Base-by-base conservation (phyloP, 306 rosid species). In the Sicyos baderoa region DNA sequence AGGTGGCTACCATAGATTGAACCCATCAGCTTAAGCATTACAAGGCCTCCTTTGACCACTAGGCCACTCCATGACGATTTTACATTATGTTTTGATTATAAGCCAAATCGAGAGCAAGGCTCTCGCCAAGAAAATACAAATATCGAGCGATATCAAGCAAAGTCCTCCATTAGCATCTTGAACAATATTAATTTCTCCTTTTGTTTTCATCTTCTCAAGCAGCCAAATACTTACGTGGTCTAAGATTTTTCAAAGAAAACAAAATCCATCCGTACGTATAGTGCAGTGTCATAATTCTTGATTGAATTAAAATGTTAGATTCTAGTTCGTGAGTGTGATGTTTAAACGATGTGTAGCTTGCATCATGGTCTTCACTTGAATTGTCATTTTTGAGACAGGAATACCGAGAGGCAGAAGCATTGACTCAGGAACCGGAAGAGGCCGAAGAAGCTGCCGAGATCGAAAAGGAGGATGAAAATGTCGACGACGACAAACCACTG, bases 351-450 rank as follows among this genome's bases (percentile, higher is more conserved):
- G 7, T 40, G 7, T 40, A 37, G 27, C 13, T 64, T 35, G 42
- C 42, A 35, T 17, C 19, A 64, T 64, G 40, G 13, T 45, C 40
- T 45, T 65, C 54, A 45, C 22, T 65, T 14, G 64, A 57, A 5
- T 45, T 42, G 56, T 70, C 76, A 67, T 75, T 77, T 40, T 4
- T 37, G 76, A 40, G 56, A 73, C 80, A 92, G 96, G 94, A 88
- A 67, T 76, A 78, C 74, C 73, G 22, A 9, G 86, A 85, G 79
- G 37, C 77, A 2, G 81, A 76, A 16, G 68, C 73, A 69, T 70
- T 79, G 60, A 65, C 77, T 68, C 21, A 18, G 35, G 80, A 80
- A 70, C 71, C 64, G 1, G 82, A 85, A 47, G 93, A 76, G 64
- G 62, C 85, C 13, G 84, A 78, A 70, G 83, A 83, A 61, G 49